Base-by-base conservation (phyloP, 768 basidiomycete species). In the Collybia mongolica region DNA sequence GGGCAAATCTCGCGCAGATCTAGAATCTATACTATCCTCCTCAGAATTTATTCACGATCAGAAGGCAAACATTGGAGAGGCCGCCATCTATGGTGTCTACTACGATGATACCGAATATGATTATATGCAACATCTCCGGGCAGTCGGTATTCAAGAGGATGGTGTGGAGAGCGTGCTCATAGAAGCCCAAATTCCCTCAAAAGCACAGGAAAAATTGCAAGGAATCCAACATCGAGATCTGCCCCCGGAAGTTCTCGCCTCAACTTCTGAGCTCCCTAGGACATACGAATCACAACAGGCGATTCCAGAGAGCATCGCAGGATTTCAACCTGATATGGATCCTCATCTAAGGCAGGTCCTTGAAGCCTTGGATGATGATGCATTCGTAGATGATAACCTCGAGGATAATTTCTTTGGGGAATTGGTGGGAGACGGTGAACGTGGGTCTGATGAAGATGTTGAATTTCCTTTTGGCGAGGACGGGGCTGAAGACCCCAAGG, bases 91-190 rank as follows among this genome's bases (percentile, higher is more conserved):
- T 66, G 97, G 94, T 3, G 72, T 99, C 62, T 92, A 92, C 70
- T 98, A 83, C 70, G 94, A 98, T 71, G 95, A 99, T 63, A 88
- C 91, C 5, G 81, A 93, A 52, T 99, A 99, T 73, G 91, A 99
- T 69, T 99, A 99, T 73, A 93, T 98, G 90, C 88, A 95, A 66
- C 97, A 99, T 70, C 81, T 99, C 39, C 86, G 92, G 11, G 59
- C 80, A 2, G 82, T 91, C 44, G 92, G 91, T 3, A 60, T 80
- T 11, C 80, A 86, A 50, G 90, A 91, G 63, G 90, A 86, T 39
- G 89, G 90, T 9, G 83, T 89, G 6, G 92, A 93, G 35, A 88
- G 84, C 51, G 71, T 91, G 45, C 76, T 95, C 51, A 72, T 97
- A 44, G 90, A 93, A 57, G 88, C 89, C n/a, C 83, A 86, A 2